A percentile compares a stretch with the other conserved stretches of the same genome.
phyloP scores from a whole-genome alignment of 169 alveolate genomes.

The Plasmodium knowlesi region DNA sequence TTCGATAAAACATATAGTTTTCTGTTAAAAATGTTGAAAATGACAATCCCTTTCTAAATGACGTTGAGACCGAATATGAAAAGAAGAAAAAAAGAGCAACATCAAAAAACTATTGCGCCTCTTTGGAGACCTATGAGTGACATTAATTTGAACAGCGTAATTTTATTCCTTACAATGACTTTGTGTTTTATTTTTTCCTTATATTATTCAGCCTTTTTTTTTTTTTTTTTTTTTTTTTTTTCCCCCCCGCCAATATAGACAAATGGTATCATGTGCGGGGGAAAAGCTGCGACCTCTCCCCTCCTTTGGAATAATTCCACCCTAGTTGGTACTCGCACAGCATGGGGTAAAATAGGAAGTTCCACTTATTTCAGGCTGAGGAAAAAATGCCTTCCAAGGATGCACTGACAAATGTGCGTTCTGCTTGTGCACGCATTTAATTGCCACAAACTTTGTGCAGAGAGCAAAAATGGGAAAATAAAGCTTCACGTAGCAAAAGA shows the following conservation, averaged over 20 bases:
- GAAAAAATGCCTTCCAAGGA: not conserved
- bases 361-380: not conserved
- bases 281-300: not conserved
- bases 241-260: not conserved
- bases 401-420: not conserved
- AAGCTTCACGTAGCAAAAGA: not conserved
- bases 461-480: not conserved
- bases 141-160: not conserved
- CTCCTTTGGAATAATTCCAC: not conserved
- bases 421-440: not conserved
- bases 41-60: not conserved
- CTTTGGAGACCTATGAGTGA: not conserved
- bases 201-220: not conserved
- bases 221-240: not conserved
- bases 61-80: not conserved
- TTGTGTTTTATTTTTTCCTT: not conserved
- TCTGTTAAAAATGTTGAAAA: not conserved
- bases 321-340: not conserved
- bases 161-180: not conserved
- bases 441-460: not conserved
- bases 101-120: not conserved
- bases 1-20: not conserved
- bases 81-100: not conserved
- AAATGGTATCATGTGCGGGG: not conserved
- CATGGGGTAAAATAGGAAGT: not conserved